These are phyloP conservation scores for Areca catechu DNA, from an alignment of 176 grass and related monocot species.

Conservation along the genomic window DNA sequence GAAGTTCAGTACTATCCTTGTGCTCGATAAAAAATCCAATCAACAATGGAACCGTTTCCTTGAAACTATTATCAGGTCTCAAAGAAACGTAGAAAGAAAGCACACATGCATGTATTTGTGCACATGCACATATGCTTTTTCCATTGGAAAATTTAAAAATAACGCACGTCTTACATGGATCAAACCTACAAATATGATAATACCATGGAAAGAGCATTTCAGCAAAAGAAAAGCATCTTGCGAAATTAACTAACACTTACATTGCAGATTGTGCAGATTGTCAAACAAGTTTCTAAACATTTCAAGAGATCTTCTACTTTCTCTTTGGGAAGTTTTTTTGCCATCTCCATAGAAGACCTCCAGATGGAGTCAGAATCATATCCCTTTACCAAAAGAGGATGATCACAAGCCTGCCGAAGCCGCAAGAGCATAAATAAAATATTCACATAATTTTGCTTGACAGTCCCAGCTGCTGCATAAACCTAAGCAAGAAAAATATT, in stretches of 20 bases:
- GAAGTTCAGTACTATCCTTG: no score
- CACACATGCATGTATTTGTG: no score
- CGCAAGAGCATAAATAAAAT: constrained; percentile 95
- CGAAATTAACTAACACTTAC: constrained; percentile 29
- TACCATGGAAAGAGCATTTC: no score
- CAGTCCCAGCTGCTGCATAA: constrained; percentile 91
- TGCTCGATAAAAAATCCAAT: no score
- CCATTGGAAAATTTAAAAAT: no score
- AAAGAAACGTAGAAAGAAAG: no score
- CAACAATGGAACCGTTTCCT: no score
- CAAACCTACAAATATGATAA: no score
- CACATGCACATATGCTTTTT: no score
- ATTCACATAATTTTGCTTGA: constrained; percentile 99
- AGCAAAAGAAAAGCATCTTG: no score
- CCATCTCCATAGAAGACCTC: constrained; percentile 71
- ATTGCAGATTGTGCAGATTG: constrained; percentile 82
- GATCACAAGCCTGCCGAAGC: constrained; percentile 92
- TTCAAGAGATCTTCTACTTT: constrained; percentile 53
- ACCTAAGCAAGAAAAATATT: constrained; percentile 35
- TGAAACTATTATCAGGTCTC: no score
- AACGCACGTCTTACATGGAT: no score
- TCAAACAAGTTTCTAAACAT: constrained; percentile 80
- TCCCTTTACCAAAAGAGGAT: constrained; percentile 77
- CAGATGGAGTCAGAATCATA: constrained; percentile 43
- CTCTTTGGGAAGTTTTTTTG: constrained; percentile 58